Evolutionary conservation across 2,329 filamentous ascomycete genomes (phyloP), one percentile per base, ranked within the genome.

Genomic region (Myotisia sp.): DNA sequence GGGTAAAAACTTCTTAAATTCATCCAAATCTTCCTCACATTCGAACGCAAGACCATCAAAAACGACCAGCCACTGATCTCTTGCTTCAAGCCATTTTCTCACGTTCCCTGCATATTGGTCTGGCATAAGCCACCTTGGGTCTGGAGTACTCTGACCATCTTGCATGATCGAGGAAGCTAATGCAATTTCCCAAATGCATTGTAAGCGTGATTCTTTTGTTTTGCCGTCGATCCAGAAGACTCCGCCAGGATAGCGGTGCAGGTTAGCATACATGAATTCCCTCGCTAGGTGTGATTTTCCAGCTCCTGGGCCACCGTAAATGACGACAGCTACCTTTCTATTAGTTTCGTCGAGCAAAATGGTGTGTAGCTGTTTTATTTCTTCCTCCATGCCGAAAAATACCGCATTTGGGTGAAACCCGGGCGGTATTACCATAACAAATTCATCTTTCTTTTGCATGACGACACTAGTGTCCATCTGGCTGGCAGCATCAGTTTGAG

Each of bases 171-270:
- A 65, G 10, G 67, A 67, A 9, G 65, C 67, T 47, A 69, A 68
- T 1, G 72, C 74, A 41, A 81, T 76, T 31, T 74, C 69, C 69
- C 72, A 76, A 48, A 70, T 80, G 20, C 71, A 71, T 30, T 71
- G 68, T 34, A 68, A 67, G 21, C 73, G 61, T 32, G 76, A 72
- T 34, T 70, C 58, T 3, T 62, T 49, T 1, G 69, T 71, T 42
- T 73, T 76, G 6, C 74, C 71, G 31, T 74, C 67, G 10, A 80
- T 65, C 77, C 77, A 82, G 50, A 78, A 82, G 27, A 79, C 64
- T 1, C 77, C 77, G 2, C 74, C 75, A 0, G 70, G 67, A 44
- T 76, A 81, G 39, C 70, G 59, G 3, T 63, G 54, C 22, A 63
- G 68, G 44, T 79, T 68, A 3, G 60, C 52, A 44, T 74, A 78